Base-by-base conservation (phyloP, 1,139 yeast species). In the Suhomyces kunorum region DNA sequence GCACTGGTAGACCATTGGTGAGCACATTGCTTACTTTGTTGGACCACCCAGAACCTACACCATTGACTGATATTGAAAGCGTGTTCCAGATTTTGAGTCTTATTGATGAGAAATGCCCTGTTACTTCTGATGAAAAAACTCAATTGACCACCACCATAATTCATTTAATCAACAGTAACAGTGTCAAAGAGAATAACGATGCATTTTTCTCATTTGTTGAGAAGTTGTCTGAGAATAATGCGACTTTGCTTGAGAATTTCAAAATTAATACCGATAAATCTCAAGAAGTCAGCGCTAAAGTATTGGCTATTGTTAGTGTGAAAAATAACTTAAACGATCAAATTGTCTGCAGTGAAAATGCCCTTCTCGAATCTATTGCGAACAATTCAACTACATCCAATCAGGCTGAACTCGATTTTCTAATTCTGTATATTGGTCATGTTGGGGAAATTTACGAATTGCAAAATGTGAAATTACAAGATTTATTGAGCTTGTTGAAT, bases 351-450 rank as follows among this genome's bases (percentile, higher is more conserved):
- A 54, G 64, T 22, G 68, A 72, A 36, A 34, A 47, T 2, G 66
- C 66, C 28, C 57, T 76, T 13, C 38, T 51, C 3, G 37, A 40
- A 3, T 59, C 55, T 8, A 42, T 54, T 8, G 56, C 62, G 32
- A 50, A 55, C 8, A 44, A 60, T 3, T 56, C 58, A 9, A 34
- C 27, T 13, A 34, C 26, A 6, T 44, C 46, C n/a, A 13, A 47
- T 11, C 40, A 42, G 12, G 49, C 52, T 14, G 44, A 49, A 12
- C 45, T 64, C 17, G 48, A 63, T 9, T 68, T 65, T 43, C 58
- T 54, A 39, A 63, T 64, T 43, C 71, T 54, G 40, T 76, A 72
- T 34, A 56, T 80, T 37, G 83, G 82, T 4, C 68, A 69, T 43
- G 64, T 76, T 13, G 74, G 76, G 5, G 63, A 65, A 37, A 18